These are phyloP conservation scores for Tylopilus felleus DNA, from an alignment of 768 basidiomycete species.

Conservation along the genomic window DNA sequence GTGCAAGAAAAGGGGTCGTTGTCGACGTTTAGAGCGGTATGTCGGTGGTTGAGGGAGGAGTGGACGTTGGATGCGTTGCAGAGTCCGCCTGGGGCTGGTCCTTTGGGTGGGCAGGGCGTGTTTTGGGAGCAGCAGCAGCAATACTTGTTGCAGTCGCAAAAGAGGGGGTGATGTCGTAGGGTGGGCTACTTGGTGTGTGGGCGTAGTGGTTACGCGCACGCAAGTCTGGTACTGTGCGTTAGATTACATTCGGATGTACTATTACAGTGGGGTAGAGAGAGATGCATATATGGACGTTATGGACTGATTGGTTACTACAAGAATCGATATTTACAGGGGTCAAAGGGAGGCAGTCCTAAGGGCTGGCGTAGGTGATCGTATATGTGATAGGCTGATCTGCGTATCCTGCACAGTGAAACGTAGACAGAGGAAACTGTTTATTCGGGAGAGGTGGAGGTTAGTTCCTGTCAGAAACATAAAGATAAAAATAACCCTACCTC, in stretches of 20 bases:
- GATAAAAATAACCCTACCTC: no score
- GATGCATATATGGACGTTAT: not conserved
- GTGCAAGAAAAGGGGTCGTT: constrained; percentile 90
- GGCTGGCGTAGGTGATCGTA: no score
- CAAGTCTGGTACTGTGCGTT: constrained; percentile 9
- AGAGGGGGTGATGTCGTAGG: constrained; percentile 32
- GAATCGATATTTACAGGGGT: no score
- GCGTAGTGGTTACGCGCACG: not conserved
- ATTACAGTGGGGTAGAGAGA: no score
- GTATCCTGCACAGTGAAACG: no score
- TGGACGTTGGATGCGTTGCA: constrained; percentile 49
- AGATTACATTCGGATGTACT: not conserved
- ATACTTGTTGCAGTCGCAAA: constrained; percentile 1
- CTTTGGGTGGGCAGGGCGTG: constrained; percentile 33
- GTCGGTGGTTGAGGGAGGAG: constrained; percentile 65
- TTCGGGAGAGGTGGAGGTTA: no score
- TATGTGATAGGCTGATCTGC: no score
- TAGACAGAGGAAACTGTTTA: no score
- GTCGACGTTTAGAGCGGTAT: constrained; percentile 78
- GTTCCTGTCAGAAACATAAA: no score
- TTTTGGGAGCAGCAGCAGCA: constrained; percentile 38
- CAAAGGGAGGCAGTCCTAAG: no score
- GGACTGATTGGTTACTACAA: no score
- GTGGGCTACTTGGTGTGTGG: not conserved
- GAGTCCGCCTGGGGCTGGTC: constrained; percentile 20